Conservation (phyloP, 768 basidiomycete genomes). For the Myochromella boudieri region DNA sequence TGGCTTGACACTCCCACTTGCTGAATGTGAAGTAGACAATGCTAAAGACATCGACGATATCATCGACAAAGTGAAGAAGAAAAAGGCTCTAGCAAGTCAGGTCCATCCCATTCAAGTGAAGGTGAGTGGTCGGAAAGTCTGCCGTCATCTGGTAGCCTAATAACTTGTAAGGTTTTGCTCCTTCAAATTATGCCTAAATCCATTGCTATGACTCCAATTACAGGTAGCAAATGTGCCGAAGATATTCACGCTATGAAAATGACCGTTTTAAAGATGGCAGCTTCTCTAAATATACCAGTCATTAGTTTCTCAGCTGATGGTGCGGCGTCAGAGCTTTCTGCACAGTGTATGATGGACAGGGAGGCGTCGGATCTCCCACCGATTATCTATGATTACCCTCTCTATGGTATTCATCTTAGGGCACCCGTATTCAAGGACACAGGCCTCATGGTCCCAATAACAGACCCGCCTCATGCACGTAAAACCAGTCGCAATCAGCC, state of each 20-base stretch:
- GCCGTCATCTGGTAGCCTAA: neutral
- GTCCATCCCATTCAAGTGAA: conserved; percentile 25
- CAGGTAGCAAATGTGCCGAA: conserved; percentile 21
- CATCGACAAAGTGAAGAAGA: conserved; percentile 17
- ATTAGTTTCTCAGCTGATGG: conserved; percentile 22
- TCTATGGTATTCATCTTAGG: conserved; percentile 21
- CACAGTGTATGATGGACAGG: conserved; percentile 21
- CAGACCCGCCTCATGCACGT: conserved; percentile 2
- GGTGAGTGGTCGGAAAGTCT: conserved; percentile 10
- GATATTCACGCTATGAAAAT: conserved; percentile 22
- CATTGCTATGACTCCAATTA: conserved; percentile 23
- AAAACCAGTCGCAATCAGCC: conserved; percentile 6
- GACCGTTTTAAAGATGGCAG: conserved; percentile 19
- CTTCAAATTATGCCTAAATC: conserved; percentile 21
- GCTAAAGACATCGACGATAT: conserved; percentile 23
- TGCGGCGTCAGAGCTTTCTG: conserved; percentile 21
- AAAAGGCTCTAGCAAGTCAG: conserved; percentile 24
- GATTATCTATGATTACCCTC: conserved; percentile 17
- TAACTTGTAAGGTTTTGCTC: conserved; percentile 17
- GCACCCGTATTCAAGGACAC: conserved; percentile 20
- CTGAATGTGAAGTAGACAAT: conserved; percentile 21
- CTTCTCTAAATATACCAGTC: conserved; percentile 11
- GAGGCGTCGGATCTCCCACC: conserved; percentile 10
- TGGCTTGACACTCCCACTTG: conserved; percentile 19
- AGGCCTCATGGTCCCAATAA: conserved; percentile 14